Evolutionary conservation across 371 early-diverging fungal species (phyloP), one percentile per base, ranked within the genome.

Genomic region (Parasitella parasitica): DNA sequence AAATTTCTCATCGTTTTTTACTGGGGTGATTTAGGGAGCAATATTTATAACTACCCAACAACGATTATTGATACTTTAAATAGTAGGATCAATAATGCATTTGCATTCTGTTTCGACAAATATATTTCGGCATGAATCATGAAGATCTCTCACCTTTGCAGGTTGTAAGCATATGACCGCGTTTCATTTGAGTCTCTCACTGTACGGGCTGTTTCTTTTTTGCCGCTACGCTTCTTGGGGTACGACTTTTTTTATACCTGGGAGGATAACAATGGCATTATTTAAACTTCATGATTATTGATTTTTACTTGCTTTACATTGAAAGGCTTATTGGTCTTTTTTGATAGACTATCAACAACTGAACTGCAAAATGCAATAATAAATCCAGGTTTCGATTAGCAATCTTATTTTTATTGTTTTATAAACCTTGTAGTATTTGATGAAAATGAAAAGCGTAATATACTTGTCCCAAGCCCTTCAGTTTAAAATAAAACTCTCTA

Each of bases 91-190:
- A 32, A 32, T 32, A 32, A 32, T 32, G 32, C 32, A 32, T 32
- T 32, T 32, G 32, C 32, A 32, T 20, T 38, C 28, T 37, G 38
- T 36, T 4, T 18, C 36, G 38, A 54, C 13, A 39, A 54, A 22
- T 54, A 54, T 54, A 37, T 54, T 54, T 54, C 54, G 38, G 38
- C 54, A 54, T 54, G 54, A 54, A 54, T 54, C 38, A 37, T 54
- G 32, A 32, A 32, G 54, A 38, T 7, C 54, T 54, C 54, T 54
- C 54, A 54, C 38, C 54, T 54, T 54, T 54, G 54, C 54, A 35
- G 54, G 54, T 54, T 54, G 54, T 54, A 54, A 35, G 54, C 37
- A 36, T 54, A 37, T 54, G 36, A 24, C 54, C 38, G 54, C 37
- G 54, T 54, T 54, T 54, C 37, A 54, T n/a, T n/a, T 54, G 54